Conservation (phyloP, 2,329 filamentous ascomycete genomes). For the Arthrobotrys iridis region DNA sequence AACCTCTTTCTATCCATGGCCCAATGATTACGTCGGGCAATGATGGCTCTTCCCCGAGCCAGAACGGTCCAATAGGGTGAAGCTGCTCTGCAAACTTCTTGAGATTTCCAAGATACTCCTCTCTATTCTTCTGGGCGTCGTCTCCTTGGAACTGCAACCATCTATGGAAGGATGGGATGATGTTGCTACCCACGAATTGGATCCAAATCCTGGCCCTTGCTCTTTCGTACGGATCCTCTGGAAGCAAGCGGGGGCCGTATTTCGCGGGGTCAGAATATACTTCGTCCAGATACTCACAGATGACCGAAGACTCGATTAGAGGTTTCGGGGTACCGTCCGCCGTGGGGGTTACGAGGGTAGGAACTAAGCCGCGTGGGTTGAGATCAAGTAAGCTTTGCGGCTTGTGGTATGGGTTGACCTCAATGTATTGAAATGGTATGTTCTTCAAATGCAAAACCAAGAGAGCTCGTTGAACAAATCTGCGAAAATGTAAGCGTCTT, state of each 20-base stretch:
- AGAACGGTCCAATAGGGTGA: conserved; percentile 72
- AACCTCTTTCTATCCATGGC: conserved; percentile 77
- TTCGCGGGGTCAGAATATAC: conserved; percentile 67
- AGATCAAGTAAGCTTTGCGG: conserved; percentile 73
- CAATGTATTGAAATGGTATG: conserved; percentile 73
- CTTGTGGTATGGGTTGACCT: conserved; percentile 82
- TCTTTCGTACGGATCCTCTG: conserved; percentile 71
- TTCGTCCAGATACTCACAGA: conserved; percentile 81
- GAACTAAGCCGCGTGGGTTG: conserved; percentile 80
- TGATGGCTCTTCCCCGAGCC: conserved; percentile 71
- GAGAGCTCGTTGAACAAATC: conserved; percentile 11
- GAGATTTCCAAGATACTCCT: conserved; percentile 70
- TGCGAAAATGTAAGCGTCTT: conserved; percentile 26
- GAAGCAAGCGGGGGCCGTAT: conserved; percentile 64
- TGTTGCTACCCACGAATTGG: conserved; percentile 74
- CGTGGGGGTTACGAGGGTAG: conserved; percentile 66
- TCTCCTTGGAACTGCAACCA: conserved; percentile 69
- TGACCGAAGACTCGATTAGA: conserved; percentile 76
- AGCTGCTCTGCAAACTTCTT: conserved; percentile 72
- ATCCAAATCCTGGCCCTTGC: conserved; percentile 77
- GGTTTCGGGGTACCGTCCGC: conserved; percentile 64
- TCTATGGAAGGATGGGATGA: conserved; percentile 76
- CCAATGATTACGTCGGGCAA: conserved; percentile 77
- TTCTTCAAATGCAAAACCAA: conserved; percentile 28
- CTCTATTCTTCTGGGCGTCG: conserved; percentile 65